These are phyloP conservation scores for Colletotrichum plurivorum DNA, from an alignment of 2,329 filamentous ascomycete species.

Conservation along the genomic window DNA sequence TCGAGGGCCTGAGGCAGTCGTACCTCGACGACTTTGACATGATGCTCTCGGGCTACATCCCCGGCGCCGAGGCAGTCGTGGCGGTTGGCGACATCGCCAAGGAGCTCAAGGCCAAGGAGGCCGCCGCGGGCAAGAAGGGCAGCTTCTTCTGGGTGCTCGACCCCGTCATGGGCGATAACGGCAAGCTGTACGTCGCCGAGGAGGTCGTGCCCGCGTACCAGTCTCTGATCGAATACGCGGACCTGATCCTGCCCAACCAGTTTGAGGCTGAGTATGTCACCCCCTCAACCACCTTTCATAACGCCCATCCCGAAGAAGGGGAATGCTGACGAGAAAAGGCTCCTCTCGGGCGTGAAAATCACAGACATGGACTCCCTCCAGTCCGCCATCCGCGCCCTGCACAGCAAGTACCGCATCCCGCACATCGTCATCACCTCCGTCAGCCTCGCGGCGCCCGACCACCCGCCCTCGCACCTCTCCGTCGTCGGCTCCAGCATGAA, in stretches of 20 bases:
- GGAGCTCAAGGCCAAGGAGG: slow-evolving; percentile 79
- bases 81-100: slow-evolving; percentile 87
- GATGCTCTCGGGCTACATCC: slow-evolving; percentile 95
- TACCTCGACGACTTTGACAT: slow-evolving; percentile 92
- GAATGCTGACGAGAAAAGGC: slow-evolving; percentile 60
- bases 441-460: slow-evolving; percentile 71
- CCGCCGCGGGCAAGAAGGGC: slow-evolving; percentile 68
- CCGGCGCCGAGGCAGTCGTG: slow-evolving; percentile 86
- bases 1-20: slow-evolving; percentile 85
- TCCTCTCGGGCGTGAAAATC: slow-evolving; percentile 89
- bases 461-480: slow-evolving; percentile 69
- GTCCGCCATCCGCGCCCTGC: slow-evolving; percentile 81
- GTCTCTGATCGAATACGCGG: slow-evolving; percentile 81
- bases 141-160: slow-evolving; percentile 98
- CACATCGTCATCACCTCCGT: slow-evolving; percentile 96
- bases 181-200: slow-evolving; percentile 89
- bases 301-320: background rate
- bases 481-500: slow-evolving; percentile 82
- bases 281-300: background rate
- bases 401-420: slow-evolving; percentile 81
- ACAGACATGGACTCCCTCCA: slow-evolving; percentile 80
- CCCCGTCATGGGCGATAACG: slow-evolving; percentile 98
- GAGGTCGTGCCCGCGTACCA: slow-evolving; percentile 95
- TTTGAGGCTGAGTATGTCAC: slow-evolving; percentile 92
- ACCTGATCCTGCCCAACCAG: slow-evolving; percentile 95